Percentiles rank a stretch among this genome's conserved stretches.
Evolutionary conservation across 2,329 filamentous ascomycete genomes (phyloP).

Genomic region (Didymella lethalis): DNA sequence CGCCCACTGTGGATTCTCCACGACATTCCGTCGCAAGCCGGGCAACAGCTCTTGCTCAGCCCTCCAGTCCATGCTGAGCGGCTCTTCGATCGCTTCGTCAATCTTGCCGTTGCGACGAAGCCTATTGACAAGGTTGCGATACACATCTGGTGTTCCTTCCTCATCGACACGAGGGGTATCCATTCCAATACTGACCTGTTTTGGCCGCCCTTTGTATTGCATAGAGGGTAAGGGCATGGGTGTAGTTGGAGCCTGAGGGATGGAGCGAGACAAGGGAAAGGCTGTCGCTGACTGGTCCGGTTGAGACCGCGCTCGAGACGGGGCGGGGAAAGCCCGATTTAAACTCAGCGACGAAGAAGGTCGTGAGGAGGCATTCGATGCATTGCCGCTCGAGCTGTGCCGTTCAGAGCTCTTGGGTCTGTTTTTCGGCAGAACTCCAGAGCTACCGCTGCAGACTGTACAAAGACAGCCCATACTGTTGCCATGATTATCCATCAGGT

Average conservation of each 20-base stretch:
- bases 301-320: not conserved
- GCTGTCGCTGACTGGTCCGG: not conserved
- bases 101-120: slow-evolving; percentile 54
- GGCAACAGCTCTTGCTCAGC: slow-evolving; percentile 57
- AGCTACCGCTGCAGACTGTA: slow-evolving; percentile 53
- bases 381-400: slow-evolving; percentile 15
- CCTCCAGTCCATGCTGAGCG: slow-evolving; percentile 64
- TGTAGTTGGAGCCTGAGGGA: not conserved
- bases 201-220: slow-evolving; percentile 31
- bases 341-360: not conserved
- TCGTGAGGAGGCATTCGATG: slow-evolving; percentile 13
- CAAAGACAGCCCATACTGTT: slow-evolving; percentile 58
- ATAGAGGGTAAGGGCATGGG: not conserved
- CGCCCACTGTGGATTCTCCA: slow-evolving; percentile 58
- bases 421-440: slow-evolving; percentile 29
- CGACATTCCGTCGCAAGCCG: slow-evolving; percentile 53
- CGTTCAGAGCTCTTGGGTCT: slow-evolving; percentile 15
- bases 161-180: slow-evolving; percentile 52
- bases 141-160: slow-evolving; percentile 64
- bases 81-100: slow-evolving; percentile 59
- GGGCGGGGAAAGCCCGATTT: not conserved
- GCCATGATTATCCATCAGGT: slow-evolving; percentile 60
- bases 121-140: slow-evolving; percentile 58
- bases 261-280: not conserved
- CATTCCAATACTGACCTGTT: slow-evolving; percentile 28